A percentile compares a stretch with the other conserved stretches of the same genome.
Evolutionary conservation across 2,329 filamentous ascomycete species (phyloP).

Genomic region (Colletotrichum lentis): DNA sequence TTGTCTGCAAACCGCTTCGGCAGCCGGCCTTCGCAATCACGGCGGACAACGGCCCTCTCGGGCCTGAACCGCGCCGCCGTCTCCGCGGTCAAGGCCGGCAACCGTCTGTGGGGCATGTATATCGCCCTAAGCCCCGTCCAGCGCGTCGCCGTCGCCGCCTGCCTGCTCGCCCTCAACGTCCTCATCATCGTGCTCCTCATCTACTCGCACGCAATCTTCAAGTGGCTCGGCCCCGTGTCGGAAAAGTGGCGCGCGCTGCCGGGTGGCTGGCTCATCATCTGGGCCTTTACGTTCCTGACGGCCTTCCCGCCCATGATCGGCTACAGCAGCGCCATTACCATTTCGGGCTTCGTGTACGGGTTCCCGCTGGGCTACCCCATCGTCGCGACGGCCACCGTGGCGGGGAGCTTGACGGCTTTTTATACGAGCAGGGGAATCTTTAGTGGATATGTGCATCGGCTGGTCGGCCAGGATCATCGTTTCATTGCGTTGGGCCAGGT

Average conservation of each 20-base stretch:
- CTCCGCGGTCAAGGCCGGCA: conserved; percentile 54
- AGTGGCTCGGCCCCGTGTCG: conserved; percentile 75
- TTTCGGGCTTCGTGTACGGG: conserved; percentile 64
- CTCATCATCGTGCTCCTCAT: conserved; percentile 74
- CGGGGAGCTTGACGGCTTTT: conserved; percentile 82
- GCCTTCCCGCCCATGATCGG: conserved; percentile 89
- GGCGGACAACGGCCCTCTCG: conserved; percentile 35
- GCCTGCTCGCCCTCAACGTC: conserved; percentile 59
- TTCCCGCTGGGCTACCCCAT: conserved; percentile 79
- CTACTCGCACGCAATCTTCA: conserved; percentile 83
- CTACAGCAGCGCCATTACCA: conserved; percentile 75
- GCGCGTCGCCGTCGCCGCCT: conserved; percentile 64
- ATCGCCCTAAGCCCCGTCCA: conserved; percentile 67
- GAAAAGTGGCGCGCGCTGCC: conserved; percentile 77
- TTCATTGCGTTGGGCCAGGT: conserved; percentile 91
- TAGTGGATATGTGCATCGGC: conserved; percentile 77
- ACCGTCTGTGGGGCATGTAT: conserved; percentile 59
- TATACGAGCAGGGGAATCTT: conserved; percentile 81
- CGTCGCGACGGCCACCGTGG: conserved; percentile 78
- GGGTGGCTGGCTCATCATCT: conserved; percentile 79
- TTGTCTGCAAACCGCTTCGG: conserved; percentile 54
- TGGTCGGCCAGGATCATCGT: conserved; percentile 83
- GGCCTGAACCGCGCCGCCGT: conserved; percentile 53
- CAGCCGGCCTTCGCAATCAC: conserved; percentile 25
- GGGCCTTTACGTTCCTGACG: conserved; percentile 76